Evolutionary conservation across 1,139 yeast genomes (phyloP).

Genomic region (Taphrina pruni): DNA sequence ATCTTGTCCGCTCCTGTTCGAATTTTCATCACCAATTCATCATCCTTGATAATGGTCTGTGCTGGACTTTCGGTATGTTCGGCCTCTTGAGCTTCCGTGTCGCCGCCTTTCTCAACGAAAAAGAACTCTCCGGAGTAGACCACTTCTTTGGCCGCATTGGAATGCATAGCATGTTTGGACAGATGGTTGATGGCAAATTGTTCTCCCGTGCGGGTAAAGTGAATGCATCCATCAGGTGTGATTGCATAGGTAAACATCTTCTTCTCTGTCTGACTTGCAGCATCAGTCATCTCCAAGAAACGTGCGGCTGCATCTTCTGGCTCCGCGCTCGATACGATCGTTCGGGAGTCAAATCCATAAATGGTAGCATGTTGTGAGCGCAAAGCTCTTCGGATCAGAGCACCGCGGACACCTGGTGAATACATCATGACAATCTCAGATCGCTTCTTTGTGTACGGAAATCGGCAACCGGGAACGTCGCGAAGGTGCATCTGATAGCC

Average conservation of each 20-base stretch:
- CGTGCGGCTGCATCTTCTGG: constrained; percentile 39
- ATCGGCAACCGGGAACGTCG: constrained; percentile 37
- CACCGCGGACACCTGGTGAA: constrained; percentile 31
- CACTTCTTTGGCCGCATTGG: constrained; percentile 39
- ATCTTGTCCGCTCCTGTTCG: constrained; percentile 23
- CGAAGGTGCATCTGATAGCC: constrained; percentile 36
- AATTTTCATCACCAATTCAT: constrained; percentile 17
- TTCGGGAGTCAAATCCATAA: constrained; percentile 36
- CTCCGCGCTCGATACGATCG: constrained; percentile 32
- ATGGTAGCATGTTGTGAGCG: constrained; percentile 34
- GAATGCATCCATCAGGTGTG: constrained; percentile 34
- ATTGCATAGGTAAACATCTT: constrained; percentile 40
- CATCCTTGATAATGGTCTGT: constrained; percentile 39
- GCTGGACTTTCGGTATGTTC: constrained; percentile 24
- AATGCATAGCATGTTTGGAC: constrained; percentile 40
- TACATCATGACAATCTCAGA: constrained; percentile 39
- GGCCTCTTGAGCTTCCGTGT: not conserved
- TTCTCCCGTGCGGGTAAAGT: constrained; percentile 39
- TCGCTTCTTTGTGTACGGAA: constrained; percentile 23
- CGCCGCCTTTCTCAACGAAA: constrained; percentile 19
- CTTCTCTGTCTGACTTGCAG: constrained; percentile 23
- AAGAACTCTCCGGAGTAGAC: constrained; percentile 41
- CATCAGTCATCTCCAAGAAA: constrained; percentile 34
- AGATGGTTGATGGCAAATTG: constrained; percentile 38
- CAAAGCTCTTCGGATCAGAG: constrained; percentile 31